These are phyloP conservation scores for Nannizziopsis arthrosporioides DNA, from an alignment of 2,329 filamentous ascomycete genomes.

Conservation along the genomic window DNA sequence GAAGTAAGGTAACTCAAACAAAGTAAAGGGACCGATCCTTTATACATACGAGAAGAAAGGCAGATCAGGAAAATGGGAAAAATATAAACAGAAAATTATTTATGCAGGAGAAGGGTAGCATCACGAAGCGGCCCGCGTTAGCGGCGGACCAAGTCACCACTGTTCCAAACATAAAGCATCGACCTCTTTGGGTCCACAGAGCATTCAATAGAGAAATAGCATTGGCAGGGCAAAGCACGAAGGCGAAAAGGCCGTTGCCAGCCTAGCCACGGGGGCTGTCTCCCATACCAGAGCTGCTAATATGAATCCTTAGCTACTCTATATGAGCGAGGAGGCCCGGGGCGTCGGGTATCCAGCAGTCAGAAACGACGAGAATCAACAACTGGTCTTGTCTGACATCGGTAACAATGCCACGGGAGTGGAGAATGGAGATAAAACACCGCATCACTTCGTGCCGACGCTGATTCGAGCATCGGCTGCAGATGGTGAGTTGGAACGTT, in stretches of 20 bases:
- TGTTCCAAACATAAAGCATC: constrained; percentile 4
- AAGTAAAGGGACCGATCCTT: background rate
- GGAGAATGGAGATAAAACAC: background rate
- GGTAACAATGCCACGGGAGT: background rate
- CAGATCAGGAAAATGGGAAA: constrained; percentile 3
- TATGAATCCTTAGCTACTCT: no score
- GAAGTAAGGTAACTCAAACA: background rate
- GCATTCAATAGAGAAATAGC: background rate
- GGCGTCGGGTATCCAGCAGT: background rate
- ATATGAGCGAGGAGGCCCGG: background rate
- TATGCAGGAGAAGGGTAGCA: background rate
- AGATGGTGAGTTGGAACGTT: background rate
- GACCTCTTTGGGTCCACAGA: constrained; percentile 12
- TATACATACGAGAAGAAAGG: constrained; percentile 4
- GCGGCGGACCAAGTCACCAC: constrained; percentile 5
- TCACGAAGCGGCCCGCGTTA: constrained; percentile 4
- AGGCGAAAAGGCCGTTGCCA: constrained; percentile 1
- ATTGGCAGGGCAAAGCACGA: constrained; percentile 3
- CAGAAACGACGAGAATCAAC: background rate
- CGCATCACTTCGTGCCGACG: constrained; percentile 2
- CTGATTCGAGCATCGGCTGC: background rate
- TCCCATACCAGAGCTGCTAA: no score
- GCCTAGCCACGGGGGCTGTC: background rate
- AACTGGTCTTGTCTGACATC: background rate
- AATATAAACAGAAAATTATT: background rate